phyloP scores from a whole-genome alignment of 352 stramenopile genomes.

The Globisporangium canariense region DNA sequence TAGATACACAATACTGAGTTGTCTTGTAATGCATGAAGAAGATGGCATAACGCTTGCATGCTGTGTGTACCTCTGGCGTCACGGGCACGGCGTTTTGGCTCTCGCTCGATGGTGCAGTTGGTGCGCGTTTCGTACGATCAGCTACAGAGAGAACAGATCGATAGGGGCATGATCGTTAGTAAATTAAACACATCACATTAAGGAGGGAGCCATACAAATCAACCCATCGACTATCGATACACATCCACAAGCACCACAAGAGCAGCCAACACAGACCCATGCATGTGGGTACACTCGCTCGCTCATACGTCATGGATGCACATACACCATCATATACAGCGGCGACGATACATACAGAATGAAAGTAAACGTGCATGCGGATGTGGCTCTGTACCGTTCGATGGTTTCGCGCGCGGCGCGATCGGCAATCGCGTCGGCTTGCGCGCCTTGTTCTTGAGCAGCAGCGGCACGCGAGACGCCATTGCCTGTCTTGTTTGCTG shows the following conservation, averaged over 20 bases:
- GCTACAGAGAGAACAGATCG: neutral
- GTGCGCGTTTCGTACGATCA: constrained; percentile 17
- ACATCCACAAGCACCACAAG: neutral
- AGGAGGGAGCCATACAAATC: neutral
- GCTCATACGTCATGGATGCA: neutral
- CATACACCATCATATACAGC: neutral
- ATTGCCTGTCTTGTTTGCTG: neutral
- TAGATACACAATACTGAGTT: neutral
- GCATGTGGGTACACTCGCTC: neutral
- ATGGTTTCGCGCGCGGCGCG: constrained; percentile 55
- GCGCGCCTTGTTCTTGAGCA: constrained; percentile 67
- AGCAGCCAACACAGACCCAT: neutral
- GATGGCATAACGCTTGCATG: neutral
- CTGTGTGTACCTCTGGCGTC: constrained; percentile 11
- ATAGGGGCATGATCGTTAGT: neutral
- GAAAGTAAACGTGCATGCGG: neutral
- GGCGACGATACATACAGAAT: neutral
- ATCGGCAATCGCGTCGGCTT: constrained; percentile 72
- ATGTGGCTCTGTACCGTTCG: constrained; percentile 37
- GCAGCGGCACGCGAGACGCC: constrained; percentile 66
- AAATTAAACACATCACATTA: neutral
- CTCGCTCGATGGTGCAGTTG: neutral
- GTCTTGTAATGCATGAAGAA: neutral
- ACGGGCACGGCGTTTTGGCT: constrained; percentile 9
- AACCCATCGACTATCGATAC: neutral